Percentiles rank a stretch among this genome's conserved stretches.
Conservation (phyloP, 2,329 filamentous ascomycete species). For the Blastomyces parvus region DNA sequence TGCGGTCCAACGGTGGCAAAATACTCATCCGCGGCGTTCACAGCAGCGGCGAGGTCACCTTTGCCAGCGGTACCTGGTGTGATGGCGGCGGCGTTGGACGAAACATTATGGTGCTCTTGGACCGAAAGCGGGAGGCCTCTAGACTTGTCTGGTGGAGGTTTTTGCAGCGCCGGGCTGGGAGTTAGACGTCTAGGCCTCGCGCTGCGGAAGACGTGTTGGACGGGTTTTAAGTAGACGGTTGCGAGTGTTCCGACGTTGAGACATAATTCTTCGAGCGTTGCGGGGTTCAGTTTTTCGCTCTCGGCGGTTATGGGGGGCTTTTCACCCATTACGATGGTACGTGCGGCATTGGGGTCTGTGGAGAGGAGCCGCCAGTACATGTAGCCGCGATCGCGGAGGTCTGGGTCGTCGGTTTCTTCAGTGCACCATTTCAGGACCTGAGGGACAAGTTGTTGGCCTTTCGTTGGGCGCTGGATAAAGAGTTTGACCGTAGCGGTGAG, state of each 20-base stretch:
- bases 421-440: slow-evolving; percentile 97
- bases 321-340: slow-evolving; percentile 87
- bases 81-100: slow-evolving; percentile 22
- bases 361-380: slow-evolving; percentile 99
- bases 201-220: slow-evolving; percentile 90
- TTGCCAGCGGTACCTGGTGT: slow-evolving; percentile 19
- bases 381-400: slow-evolving; percentile 88
- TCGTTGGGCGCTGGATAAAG: slow-evolving; percentile 93
- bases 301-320: slow-evolving; percentile 96
- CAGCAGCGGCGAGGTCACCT: slow-evolving; percentile 56
- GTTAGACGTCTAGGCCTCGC: slow-evolving; percentile 70
- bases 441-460: slow-evolving; percentile 85
- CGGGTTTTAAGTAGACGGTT: slow-evolving; percentile 94
- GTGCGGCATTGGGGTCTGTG: slow-evolving; percentile 79
- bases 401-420: slow-evolving; percentile 97
- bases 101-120: slow-evolving; percentile 32
- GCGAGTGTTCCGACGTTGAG: slow-evolving; percentile 91
- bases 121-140: slow-evolving; percentile 24
- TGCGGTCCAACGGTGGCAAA: slow-evolving; percentile 68
- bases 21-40: slow-evolving; percentile 80
- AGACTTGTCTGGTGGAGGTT: slow-evolving; percentile 45
- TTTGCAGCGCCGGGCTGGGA: slow-evolving; percentile 79
- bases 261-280: slow-evolving; percentile 92
- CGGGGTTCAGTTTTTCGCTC: slow-evolving; percentile 82
- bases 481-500: slow-evolving; percentile 95